These are phyloP conservation scores for Musa schizocarpa DNA, from an alignment of 176 grass and related monocot species.

Conservation along the genomic window DNA sequence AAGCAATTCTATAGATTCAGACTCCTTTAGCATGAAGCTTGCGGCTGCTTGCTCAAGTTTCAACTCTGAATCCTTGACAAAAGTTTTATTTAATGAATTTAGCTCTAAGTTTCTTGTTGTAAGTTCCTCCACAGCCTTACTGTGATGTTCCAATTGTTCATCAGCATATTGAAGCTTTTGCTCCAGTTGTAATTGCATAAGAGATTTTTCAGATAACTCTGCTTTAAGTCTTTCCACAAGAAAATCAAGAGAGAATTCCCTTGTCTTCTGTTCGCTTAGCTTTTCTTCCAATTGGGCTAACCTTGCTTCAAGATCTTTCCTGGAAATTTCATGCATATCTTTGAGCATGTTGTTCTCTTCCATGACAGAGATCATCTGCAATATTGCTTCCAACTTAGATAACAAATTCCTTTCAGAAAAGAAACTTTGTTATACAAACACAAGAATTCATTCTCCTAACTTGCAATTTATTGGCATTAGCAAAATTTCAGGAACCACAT, in stretches of 20 bases:
- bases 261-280: conserved; percentile 25
- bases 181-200: conserved; percentile 65
- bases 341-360: conserved; percentile 57
- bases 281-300: conserved; percentile 2
- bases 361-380: conserved; percentile 43
- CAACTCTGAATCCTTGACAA: conserved; percentile 27
- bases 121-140: conserved; percentile 34
- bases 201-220: conserved; percentile 40
- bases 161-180: conserved; percentile 34
- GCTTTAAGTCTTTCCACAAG: conserved; percentile 10
- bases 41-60: conserved; percentile 29
- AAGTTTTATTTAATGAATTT: conserved; percentile 30
- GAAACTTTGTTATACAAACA: too few relatives aligned
- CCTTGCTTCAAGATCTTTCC: conserved; percentile 51
- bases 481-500: too few relatives aligned
- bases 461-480: too few relatives aligned
- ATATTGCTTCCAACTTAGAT: conserved; percentile 14
- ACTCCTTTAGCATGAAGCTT: conserved; percentile 38
- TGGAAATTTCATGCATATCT: conserved; percentile 49
- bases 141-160: conserved; percentile 69
- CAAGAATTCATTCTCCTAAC: too few relatives aligned
- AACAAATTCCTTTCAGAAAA: conserved; percentile 15
- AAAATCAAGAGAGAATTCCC: neutral
- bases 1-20: conserved; percentile 66
- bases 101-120: conserved; percentile 42